A percentile compares a stretch with the other conserved stretches of the same genome.
These are phyloP conservation scores for Cyclostephanos tholiformis DNA, from an alignment of 108 stramenopile species.

Conservation along the genomic window DNA sequence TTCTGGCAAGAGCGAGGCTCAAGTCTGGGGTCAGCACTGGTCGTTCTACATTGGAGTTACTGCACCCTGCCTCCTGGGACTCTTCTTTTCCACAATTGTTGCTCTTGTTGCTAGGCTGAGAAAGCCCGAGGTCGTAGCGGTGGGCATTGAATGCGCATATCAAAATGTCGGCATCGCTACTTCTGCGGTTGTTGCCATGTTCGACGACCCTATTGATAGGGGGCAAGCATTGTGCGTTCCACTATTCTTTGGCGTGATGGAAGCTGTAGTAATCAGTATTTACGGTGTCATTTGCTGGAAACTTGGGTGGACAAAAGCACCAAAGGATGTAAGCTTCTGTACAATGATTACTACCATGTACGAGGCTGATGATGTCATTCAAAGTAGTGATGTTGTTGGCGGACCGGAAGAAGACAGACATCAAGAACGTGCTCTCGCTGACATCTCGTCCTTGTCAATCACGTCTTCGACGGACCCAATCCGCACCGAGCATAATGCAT, in stretches of 20 bases:
- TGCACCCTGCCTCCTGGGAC: conserved; percentile 66
- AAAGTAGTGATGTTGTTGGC: conserved; percentile 5
- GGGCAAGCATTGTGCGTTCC: conserved; percentile 79
- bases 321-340: conserved; percentile 65
- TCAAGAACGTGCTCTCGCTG: conserved; percentile 2
- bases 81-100: conserved; percentile 63
- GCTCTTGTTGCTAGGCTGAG: conserved; percentile 50
- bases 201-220: conserved; percentile 59
- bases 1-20: conserved; percentile 56
- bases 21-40: conserved; percentile 74
- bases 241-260: conserved; percentile 78
- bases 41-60: conserved; percentile 73
- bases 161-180: conserved; percentile 91
- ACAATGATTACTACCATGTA: conserved; percentile 62
- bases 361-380: conserved; percentile 55
- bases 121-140: conserved; percentile 76
- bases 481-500: not conserved
- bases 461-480: not conserved
- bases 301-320: conserved; percentile 82
- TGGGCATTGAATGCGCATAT: conserved; percentile 83
- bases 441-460: not conserved
- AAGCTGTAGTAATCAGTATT: conserved; percentile 64
- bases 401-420: conserved; percentile 3
- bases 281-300: conserved; percentile 80
- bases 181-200: conserved; percentile 76